Base-by-base conservation (phyloP, 2,329 filamentous ascomycete species). In the Apiospora marii region DNA sequence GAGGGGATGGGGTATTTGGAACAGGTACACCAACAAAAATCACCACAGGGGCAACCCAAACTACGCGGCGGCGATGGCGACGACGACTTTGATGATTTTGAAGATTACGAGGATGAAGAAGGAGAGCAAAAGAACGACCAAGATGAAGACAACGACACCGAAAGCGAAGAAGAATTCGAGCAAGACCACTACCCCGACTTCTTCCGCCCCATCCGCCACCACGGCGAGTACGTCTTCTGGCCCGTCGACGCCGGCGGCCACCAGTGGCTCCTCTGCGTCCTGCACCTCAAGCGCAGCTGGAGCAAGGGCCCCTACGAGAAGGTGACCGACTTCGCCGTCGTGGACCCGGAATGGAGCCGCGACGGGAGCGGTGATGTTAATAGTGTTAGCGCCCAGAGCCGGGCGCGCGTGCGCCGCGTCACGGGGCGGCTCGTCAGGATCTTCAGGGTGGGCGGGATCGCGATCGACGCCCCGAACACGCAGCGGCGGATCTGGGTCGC, bases 401-500 rank as follows among this genome's bases (percentile, higher is more conserved):
- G n/a, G 13, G 67, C 27, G 6, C 67, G 41, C 2, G 67, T 48
- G 43, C n/a, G 7, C 30, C 67, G 41, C 13, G 70, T 61, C 2
- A 34, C 24, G 48, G 16, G 12, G 22, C 71, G 71, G 8, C 27
- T 72, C 16, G 22, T 68, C n/a, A 13, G 49, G 10, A 61, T 72
- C n/a, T 43, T 72, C 13, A 13, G 7, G 7, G 19, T 8, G 16
- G 71, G 67, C n/a, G 71, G 44, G 19, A 69, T 72, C 16, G 27
- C 30, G 5, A 49, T 69, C 41, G 41, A 67, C 12, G 22, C 58
- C 1, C 19, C 41, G 4, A 22, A 14, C 10, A 16, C 34, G n/a
- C 58, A 61, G 24, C 48, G 67, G 16, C 34, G 69, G n/a, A 34
- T 69, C 34, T 72, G 70, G 70, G 30, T 69, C 8, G 64, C 70